Evolutionary conservation across 106 monocot species (phyloP).

Genomic region (Dioscorea zingiberensis): DNA sequence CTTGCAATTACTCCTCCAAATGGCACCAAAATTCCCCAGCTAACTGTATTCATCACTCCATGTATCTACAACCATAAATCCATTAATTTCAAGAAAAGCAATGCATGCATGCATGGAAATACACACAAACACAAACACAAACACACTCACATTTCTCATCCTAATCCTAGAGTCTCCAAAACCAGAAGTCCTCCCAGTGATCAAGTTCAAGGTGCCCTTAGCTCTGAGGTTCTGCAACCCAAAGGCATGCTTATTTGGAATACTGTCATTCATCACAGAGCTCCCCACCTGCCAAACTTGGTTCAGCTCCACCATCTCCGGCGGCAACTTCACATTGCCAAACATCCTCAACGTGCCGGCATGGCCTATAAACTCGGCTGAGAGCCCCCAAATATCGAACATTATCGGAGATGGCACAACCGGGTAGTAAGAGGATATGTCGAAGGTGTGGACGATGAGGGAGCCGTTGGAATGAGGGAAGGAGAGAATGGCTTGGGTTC

Average conservation of each 20-base stretch:
- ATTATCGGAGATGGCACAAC: conserved; percentile 23
- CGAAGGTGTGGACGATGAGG: conserved; percentile 38
- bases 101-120: too few relatives aligned
- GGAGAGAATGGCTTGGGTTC: conserved; percentile 52
- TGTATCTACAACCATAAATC: conserved; percentile 26
- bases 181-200: not conserved
- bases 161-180: not conserved
- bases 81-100: too few relatives aligned
- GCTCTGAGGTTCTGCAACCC: conserved; percentile 36
- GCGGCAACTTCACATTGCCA: conserved; percentile 32
- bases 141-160: conserved; percentile 41
- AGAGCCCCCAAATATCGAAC: conserved; percentile 32
- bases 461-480: conserved; percentile 25
- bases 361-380: conserved; percentile 40
- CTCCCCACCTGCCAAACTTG: conserved; percentile 83
- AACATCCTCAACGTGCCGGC: conserved; percentile 36
- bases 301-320: conserved; percentile 30
- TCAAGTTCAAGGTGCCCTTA: conserved; percentile 42
- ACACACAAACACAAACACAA: too few relatives aligned
- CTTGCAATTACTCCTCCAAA: conserved; percentile 38
- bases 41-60: conserved; percentile 39
- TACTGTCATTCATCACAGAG: conserved; percentile 15
- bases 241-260: conserved; percentile 35
- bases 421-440: conserved; percentile 23
- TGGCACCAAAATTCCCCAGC: conserved; percentile 51